Evolutionary conservation across 2,329 filamentous ascomycete species (phyloP).

Genomic region (Colletotrichum costaricense): DNA sequence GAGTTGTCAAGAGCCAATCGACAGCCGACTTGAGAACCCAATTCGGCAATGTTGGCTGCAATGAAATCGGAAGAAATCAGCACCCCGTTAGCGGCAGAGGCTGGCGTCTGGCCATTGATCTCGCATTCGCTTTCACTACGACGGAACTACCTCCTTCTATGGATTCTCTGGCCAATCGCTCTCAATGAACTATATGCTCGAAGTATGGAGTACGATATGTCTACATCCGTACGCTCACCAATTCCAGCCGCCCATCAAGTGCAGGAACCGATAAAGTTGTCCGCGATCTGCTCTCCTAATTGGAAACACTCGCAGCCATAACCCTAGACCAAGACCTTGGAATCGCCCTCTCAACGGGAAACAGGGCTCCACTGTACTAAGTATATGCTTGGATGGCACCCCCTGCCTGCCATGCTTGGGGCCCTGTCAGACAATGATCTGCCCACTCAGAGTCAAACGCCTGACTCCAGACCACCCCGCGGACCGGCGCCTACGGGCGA

Average conservation of each 20-base stretch:
- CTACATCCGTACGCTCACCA: neutral
- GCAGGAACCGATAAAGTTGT: neutral
- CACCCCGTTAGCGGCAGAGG: neutral
- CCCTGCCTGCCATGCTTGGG: neutral
- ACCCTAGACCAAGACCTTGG: slow-evolving; percentile 12
- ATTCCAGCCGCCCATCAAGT: neutral
- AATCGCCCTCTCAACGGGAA: slow-evolving; percentile 27
- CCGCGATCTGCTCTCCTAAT: neutral
- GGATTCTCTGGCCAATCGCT: neutral
- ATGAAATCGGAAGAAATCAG: fast-evolving
- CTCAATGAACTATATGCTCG: neutral
- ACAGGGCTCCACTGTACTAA: slow-evolving; percentile 22
- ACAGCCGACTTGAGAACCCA: neutral
- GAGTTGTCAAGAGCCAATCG: neutral
- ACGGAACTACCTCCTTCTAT: neutral
- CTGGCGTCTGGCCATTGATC: neutral
- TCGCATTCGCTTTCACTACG: neutral
- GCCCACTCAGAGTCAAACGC: neutral
- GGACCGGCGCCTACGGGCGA: neutral
- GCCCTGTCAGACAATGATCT: neutral
- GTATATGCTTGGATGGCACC: slow-evolving; percentile 17
- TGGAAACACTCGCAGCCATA: neutral
- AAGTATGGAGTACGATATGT: neutral
- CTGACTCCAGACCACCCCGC: neutral
- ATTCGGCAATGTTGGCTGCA: neutral